Conservation (phyloP, 495 filamentous ascomycete genomes). For the Neurospora sp. region DNA sequence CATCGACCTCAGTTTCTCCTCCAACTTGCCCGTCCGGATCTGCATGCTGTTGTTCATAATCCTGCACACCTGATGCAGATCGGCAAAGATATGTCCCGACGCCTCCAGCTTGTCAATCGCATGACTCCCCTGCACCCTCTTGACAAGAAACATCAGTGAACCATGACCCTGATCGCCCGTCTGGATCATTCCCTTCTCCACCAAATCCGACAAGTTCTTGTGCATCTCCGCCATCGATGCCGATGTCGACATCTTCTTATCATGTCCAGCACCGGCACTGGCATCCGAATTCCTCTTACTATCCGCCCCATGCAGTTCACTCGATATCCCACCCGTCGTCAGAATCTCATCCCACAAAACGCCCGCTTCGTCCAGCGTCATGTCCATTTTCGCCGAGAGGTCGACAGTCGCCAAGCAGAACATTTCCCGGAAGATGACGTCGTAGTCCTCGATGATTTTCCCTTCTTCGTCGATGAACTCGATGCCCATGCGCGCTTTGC, state of each 20-base stretch:
- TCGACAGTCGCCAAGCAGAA: constrained; percentile 74
- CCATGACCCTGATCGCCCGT: constrained; percentile 44
- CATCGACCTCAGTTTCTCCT: constrained; percentile 50
- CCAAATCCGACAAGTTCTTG: constrained; percentile 6
- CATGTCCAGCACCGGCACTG: neutral
- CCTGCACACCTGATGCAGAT: constrained; percentile 54
- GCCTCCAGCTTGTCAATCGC: constrained; percentile 55
- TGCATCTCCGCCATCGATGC: neutral
- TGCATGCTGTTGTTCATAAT: constrained; percentile 63
- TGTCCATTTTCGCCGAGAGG: constrained; percentile 55
- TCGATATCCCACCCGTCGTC: constrained; percentile 38
- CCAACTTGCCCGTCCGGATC: constrained; percentile 46
- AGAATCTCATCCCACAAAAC: constrained; percentile 73
- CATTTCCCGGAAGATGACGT: constrained; percentile 70
- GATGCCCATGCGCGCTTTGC: constrained; percentile 16
- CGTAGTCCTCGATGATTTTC: constrained; percentile 52
- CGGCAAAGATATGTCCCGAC: constrained; percentile 67
- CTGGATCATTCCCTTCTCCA: constrained; percentile 22
- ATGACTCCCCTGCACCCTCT: constrained; percentile 41
- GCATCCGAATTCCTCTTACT: neutral
- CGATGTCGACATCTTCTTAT: neutral
- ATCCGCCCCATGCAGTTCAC: neutral
- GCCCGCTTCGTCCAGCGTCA: constrained; percentile 53
- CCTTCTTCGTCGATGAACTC: constrained; percentile 30
- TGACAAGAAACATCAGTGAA: constrained; percentile 74